Evolutionary conservation across 306 rosid species (phyloP).

Genomic region (Cotoneaster glaucophyllus): DNA sequence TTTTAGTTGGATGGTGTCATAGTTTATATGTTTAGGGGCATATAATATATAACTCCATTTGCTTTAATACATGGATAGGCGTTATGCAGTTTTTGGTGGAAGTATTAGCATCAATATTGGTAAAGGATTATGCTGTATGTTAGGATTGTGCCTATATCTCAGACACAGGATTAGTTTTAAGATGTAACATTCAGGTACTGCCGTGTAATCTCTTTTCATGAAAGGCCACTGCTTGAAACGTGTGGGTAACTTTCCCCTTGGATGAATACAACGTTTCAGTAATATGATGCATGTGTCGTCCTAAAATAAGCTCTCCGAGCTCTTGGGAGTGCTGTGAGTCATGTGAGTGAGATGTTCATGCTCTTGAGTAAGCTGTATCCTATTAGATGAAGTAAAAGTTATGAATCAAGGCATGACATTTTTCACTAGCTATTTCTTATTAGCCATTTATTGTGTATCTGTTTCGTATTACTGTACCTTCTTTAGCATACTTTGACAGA

Average conservation of each 20-base stretch:
- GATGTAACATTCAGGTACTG: background rate
- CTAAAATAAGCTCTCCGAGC: background rate
- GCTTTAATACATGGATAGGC: background rate
- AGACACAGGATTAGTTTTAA: background rate
- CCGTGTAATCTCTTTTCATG: background rate
- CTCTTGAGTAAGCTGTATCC: background rate
- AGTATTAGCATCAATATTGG: background rate
- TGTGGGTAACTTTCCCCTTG: background rate
- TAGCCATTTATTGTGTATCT: background rate
- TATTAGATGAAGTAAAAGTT: background rate
- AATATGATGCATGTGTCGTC: background rate
- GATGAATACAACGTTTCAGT: background rate
- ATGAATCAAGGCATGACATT: background rate
- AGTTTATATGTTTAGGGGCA: background rate
- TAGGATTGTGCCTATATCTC: background rate
- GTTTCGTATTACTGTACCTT: background rate
- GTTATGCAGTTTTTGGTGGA: background rate
- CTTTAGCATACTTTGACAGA: background rate
- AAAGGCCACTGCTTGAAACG: background rate
- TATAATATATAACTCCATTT: background rate
- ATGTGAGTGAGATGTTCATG: background rate
- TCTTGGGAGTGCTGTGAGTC: background rate
- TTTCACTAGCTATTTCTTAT: background rate
- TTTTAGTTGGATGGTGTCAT: background rate
- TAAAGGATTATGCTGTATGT: background rate